Percentiles rank a stretch among this genome's conserved stretches.
Conservation (phyloP, 768 basidiomycete genomes). For the Boletus pseudo-olivaceus region DNA sequence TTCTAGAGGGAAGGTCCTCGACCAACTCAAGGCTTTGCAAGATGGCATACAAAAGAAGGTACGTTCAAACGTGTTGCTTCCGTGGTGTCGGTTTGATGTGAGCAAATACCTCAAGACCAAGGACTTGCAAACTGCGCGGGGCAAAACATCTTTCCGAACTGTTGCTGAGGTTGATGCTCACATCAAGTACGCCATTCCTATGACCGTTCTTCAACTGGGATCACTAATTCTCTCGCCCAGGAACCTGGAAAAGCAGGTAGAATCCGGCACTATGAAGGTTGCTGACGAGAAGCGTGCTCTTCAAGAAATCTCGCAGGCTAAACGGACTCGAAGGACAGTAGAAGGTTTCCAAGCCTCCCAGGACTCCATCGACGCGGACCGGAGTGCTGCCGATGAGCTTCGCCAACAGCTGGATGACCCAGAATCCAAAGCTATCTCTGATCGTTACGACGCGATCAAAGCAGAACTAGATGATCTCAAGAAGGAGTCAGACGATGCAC, state of each 20-base stretch:
- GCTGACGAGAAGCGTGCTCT: conserved; percentile 95
- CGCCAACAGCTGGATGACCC: conserved; percentile 88
- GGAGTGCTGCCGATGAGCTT: conserved; percentile 69
- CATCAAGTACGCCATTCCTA: conserved; percentile 59
- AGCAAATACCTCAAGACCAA: conserved; percentile 55
- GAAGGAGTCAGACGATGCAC: conserved; percentile 81
- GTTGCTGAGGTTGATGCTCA: conserved; percentile 84
- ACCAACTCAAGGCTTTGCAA: conserved; percentile 76
- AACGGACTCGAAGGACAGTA: conserved; percentile 68
- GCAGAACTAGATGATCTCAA: conserved; percentile 83
- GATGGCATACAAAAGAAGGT: conserved; percentile 85
- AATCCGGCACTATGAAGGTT: conserved; percentile 87
- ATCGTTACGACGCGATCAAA: conserved; percentile 79
- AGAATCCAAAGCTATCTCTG: conserved; percentile 73
- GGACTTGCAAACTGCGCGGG: conserved; percentile 77
- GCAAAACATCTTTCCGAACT: conserved; percentile 76
- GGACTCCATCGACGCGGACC: conserved; percentile 77
- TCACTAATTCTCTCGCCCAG: conserved; percentile 37
- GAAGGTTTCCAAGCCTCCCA: conserved; percentile 81
- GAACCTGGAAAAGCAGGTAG: conserved; percentile 83
- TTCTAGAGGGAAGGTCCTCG: conserved; percentile 64
- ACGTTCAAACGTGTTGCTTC: background rate
- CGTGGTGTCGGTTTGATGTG: background rate
- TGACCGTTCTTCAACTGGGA: background rate
- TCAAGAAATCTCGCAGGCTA: conserved; percentile 76